These are phyloP conservation scores for Erigeron canadensis DNA, from an alignment of 129 eudicot species.

Conservation along the genomic window DNA sequence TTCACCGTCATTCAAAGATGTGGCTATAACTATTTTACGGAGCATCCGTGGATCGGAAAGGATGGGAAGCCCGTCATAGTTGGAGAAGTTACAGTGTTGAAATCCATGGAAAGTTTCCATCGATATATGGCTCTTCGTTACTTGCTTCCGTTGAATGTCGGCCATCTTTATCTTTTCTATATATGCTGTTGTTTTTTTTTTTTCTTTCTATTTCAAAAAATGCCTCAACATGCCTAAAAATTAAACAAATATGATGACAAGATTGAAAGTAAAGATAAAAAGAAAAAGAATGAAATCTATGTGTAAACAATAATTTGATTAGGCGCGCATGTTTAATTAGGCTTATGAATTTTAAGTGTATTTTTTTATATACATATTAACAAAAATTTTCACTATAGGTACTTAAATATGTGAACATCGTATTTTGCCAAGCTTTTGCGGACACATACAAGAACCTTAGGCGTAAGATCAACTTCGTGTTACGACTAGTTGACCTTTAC, in stretches of 20 bases:
- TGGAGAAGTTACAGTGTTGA: constrained; percentile 51
- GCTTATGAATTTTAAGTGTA: too few species aligned
- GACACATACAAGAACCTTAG: constrained; percentile 39
- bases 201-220: background rate
- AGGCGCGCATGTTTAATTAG: too few species aligned
- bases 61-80: constrained; percentile 75
- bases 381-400: constrained; percentile 38
- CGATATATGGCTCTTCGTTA: constrained; percentile 67
- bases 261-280: too few species aligned
- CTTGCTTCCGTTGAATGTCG: constrained; percentile 72
- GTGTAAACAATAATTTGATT: too few species aligned
- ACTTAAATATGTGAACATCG: constrained; percentile 42
- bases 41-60: constrained; percentile 76
- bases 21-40: constrained; percentile 45
- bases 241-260: too few species aligned
- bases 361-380: background rate
- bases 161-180: background rate
- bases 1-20: constrained; percentile 38
- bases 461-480: constrained; percentile 61
- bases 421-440: constrained; percentile 64
- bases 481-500: constrained; percentile 69
- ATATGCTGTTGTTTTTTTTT: background rate
- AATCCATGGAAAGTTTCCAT: constrained; percentile 69
- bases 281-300: too few species aligned
- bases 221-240: too few species aligned